Evolutionary conservation across 768 basidiomycete genomes (phyloP), one percentile per base, ranked within the genome.

Genomic region (Candolleomyces aberdarensis): DNA sequence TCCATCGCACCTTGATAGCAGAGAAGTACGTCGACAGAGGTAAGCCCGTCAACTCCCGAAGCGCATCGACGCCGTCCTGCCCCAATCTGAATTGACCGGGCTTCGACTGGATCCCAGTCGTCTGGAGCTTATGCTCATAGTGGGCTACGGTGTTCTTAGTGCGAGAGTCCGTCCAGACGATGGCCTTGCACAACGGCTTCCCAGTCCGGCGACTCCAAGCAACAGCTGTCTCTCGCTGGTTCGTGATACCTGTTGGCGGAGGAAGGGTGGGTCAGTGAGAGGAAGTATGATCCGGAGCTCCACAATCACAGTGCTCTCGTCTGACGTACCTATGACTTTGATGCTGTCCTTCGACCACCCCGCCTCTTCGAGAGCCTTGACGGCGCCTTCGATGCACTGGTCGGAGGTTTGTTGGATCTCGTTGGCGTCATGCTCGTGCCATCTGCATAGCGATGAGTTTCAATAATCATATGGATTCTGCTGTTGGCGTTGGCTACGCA

Each of bases 21-120:
- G 96, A 97, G 77, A 99, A 99, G 76, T 99, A 99, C 0, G 96
- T 98, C 15, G 96, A 97, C 8, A 98, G 80, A n/a, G 91, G 92
- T 43, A 97, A 84, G 39, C 96, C 96, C 52, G 94, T 96, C 90
- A 92, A 80, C 22, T 85, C 77, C 43, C 85, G 80, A 58, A 96
- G 76, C 4, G 83, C 82, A 57, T 87, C 79, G 55, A 84, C 71
- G 20, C 86, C 90, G 13, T 90, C 89, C 58, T 82, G 74, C 9
- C 92, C 93, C 67, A 85, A 90, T 72, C 83, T 85, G 76, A 85
- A 84, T 49, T 80, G 76, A 32, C 89, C 91, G 22, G 82, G 74
- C 40, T 80, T 72, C 56, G 89, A 81, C 69, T 94, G 85, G 61
- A 97, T 83, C 6, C 96, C 95, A 9, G 80, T 79, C n/a, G 81